phyloP scores from a whole-genome alignment of 1,284 basidiomycete species.

The Irpex rosettiformis region DNA sequence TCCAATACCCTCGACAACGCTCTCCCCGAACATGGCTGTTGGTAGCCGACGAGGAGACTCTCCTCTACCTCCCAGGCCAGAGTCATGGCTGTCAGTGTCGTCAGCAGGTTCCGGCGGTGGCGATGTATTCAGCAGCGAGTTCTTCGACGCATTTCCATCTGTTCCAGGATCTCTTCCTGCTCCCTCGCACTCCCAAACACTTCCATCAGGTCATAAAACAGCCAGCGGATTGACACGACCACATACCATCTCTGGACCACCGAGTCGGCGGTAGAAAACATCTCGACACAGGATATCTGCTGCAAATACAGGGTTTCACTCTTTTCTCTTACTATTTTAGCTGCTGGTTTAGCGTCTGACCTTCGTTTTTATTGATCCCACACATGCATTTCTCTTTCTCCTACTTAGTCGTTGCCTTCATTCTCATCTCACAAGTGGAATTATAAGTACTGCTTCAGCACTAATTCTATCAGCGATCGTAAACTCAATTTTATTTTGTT shows the following conservation, averaged over 20 bases:
- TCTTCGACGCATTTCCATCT: constrained; percentile 34
- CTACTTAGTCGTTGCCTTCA: not conserved
- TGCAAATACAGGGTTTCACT: not conserved
- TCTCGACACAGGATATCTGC: not conserved
- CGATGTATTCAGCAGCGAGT: constrained; percentile 26
- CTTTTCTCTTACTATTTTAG: not conserved
- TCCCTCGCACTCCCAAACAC: not conserved
- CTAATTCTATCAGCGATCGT: not conserved
- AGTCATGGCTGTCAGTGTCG: constrained; percentile 27
- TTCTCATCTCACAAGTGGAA: not conserved
- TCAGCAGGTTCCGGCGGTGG: constrained; percentile 24
- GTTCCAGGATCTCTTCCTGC: constrained; percentile 27
- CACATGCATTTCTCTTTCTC: not conserved
- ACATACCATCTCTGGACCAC: not conserved
- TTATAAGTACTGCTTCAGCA: not conserved
- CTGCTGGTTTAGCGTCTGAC: not conserved
- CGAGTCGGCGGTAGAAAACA: not conserved
- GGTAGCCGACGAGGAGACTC: not conserved
- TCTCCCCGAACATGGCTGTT: constrained; percentile 14
- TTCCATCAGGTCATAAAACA: not conserved
- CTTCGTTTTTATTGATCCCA: not conserved
- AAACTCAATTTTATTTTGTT: too few relatives aligned
- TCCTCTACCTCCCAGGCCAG: constrained; percentile 10
- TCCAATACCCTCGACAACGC: not conserved
- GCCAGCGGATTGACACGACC: not conserved